Evolutionary conservation across 2,329 filamentous ascomycete genomes (phyloP).

Genomic region (Geoglossum cookeanum): DNA sequence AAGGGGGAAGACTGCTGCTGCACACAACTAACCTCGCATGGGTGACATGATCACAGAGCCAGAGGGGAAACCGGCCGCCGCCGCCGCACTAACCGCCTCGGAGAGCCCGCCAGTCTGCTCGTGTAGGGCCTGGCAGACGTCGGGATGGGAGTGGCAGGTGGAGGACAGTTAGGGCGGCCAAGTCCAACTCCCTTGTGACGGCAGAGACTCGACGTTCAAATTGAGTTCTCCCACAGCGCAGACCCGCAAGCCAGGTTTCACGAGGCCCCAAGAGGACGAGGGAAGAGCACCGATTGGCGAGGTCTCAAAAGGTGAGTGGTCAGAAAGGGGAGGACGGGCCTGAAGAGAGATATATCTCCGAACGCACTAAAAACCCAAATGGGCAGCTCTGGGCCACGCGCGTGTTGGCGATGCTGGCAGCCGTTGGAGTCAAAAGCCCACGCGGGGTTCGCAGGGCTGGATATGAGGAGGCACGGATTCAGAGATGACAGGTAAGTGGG

Average conservation of each 20-base stretch:
- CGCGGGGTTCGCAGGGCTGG: background rate
- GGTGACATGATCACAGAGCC: slow-evolving; percentile 13
- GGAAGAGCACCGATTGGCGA: background rate
- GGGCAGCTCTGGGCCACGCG: background rate
- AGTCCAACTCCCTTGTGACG: background rate
- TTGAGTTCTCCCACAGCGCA: background rate
- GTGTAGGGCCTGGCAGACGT: background rate
- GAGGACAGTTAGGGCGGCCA: background rate
- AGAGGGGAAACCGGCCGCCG: background rate
- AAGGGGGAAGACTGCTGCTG: background rate
- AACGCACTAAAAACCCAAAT: background rate
- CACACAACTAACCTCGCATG: slow-evolving; percentile 14
- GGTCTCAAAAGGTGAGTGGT: background rate
- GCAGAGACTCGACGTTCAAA: background rate
- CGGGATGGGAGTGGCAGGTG: background rate
- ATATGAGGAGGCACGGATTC: background rate
- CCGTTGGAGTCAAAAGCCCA: background rate
- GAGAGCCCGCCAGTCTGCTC: background rate
- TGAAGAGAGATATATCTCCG: background rate
- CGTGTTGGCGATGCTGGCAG: background rate
- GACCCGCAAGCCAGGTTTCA: background rate
- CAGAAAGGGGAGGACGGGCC: background rate
- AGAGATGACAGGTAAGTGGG: background rate
- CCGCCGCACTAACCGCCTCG: background rate
- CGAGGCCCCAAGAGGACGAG: background rate